Evolutionary conservation across 2,329 filamentous ascomycete species (phyloP).

Genomic region (Epichloe baconii): DNA sequence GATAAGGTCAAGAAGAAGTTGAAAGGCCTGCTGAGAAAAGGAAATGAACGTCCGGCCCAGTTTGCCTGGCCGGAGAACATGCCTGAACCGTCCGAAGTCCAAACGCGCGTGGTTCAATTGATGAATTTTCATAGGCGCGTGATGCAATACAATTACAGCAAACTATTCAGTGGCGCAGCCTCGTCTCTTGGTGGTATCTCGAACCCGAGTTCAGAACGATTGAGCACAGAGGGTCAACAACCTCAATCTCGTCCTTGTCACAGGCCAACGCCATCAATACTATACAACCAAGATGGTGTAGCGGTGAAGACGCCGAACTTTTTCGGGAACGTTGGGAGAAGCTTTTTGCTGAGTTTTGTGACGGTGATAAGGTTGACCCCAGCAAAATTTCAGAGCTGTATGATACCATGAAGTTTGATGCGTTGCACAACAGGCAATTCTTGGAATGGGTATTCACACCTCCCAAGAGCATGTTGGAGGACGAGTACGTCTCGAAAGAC

Average conservation of each 20-base stretch:
- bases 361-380: slow-evolving; percentile 94
- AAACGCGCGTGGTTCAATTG: slow-evolving; percentile 79
- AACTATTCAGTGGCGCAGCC: slow-evolving; percentile 55
- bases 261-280: slow-evolving; percentile 49
- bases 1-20: slow-evolving; percentile 99
- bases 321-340: slow-evolving; percentile 99
- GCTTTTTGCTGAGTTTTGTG: slow-evolving; percentile 89
- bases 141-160: slow-evolving; percentile 87
- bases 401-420: slow-evolving; percentile 99
- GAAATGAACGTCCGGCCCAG: slow-evolving; percentile 84
- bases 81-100: slow-evolving; percentile 86
- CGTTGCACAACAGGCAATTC: slow-evolving; percentile 90
- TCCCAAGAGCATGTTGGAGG: slow-evolving; percentile 61
- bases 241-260: slow-evolving; percentile 36
- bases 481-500: slow-evolving; percentile 42
- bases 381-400: slow-evolving; percentile 98
- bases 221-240: slow-evolving; percentile 26
- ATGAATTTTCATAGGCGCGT: slow-evolving; percentile 96
- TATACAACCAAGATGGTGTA: slow-evolving; percentile 91
- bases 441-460: slow-evolving; percentile 96
- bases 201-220: slow-evolving; percentile 35
- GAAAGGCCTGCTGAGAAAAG: slow-evolving; percentile 80
- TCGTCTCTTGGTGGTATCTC: slow-evolving; percentile 47
- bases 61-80: slow-evolving; percentile 98
- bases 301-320: slow-evolving; percentile 83